Percentiles rank a stretch among this genome's conserved stretches.
These are phyloP conservation scores for Aristolochia contorta DNA, from an alignment of 164 flowering plant species.

Conservation along the genomic window DNA sequence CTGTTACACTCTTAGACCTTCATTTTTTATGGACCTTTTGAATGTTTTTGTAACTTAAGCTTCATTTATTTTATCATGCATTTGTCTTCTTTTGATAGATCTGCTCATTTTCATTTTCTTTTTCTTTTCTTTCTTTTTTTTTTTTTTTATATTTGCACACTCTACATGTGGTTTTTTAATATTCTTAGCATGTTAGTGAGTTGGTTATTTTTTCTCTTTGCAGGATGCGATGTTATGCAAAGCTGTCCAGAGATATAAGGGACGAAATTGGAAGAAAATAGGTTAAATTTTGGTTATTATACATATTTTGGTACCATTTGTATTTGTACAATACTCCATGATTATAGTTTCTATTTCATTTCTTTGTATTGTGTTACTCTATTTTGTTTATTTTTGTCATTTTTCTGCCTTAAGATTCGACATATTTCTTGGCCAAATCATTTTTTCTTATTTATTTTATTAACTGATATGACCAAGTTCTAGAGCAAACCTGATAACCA, in stretches of 20 bases:
- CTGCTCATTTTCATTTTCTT: neutral
- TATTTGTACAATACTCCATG: neutral
- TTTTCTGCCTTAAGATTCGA: too few relatives aligned
- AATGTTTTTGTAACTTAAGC: neutral
- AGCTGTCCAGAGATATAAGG: constrained; percentile 51
- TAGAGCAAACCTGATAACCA: too few relatives aligned
- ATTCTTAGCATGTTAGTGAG: neutral
- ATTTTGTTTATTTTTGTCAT: too few relatives aligned
- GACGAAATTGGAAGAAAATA: constrained; percentile 58
- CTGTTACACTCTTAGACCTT: too few relatives aligned
- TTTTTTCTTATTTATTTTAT: neutral
- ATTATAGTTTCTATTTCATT: too few relatives aligned
- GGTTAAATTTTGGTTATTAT: constrained; percentile 17
- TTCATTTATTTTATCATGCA: neutral
- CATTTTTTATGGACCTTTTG: neutral
- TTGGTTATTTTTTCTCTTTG: constrained; percentile 6
- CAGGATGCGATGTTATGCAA: constrained; percentile 74
- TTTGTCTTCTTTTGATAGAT: neutral
- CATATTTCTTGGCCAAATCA: neutral
- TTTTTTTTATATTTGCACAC: neutral
- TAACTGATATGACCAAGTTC: neutral
- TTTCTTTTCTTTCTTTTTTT: too few relatives aligned
- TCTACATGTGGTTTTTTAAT: neutral
- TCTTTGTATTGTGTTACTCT: neutral
- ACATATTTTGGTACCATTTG: neutral